These are phyloP conservation scores for Pistacia atlantica DNA, from an alignment of 345 rosid genomes.

Conservation along the genomic window DNA sequence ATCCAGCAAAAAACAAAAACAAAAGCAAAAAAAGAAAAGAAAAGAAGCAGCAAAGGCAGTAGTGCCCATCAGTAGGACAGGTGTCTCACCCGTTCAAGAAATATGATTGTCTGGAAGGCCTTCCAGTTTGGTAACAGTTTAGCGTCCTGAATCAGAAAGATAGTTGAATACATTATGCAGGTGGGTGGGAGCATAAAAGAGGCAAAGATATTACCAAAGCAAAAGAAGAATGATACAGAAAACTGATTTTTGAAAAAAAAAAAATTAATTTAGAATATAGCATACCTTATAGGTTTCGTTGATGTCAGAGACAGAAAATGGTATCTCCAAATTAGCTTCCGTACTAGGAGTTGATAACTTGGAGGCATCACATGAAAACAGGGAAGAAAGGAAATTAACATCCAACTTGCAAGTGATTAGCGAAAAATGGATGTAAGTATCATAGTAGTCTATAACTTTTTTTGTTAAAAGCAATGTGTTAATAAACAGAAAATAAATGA, in stretches of 20 bases:
- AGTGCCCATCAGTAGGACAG: conserved; percentile 10
- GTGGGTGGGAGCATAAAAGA: background rate
- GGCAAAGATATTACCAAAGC: conserved; percentile 9
- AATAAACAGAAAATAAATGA: background rate
- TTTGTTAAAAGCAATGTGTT: background rate
- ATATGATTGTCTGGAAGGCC: conserved; percentile 86
- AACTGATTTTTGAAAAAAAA: conserved; percentile 10
- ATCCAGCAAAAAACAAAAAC: no score
- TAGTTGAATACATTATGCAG: background rate
- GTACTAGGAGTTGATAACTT: conserved; percentile 37
- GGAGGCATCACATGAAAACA: conserved; percentile 17
- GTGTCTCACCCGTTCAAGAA: conserved; percentile 74
- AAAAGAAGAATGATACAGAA: background rate
- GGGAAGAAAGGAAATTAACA: background rate
- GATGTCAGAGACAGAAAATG: conserved; percentile 61
- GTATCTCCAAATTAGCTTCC: conserved; percentile 41
- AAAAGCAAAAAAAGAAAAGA: background rate
- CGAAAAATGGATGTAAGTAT: background rate
- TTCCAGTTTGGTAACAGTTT: conserved; percentile 78
- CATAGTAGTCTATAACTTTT: background rate
- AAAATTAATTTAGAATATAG: background rate
- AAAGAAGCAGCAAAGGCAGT: background rate
- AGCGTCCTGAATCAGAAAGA: conserved; percentile 57
- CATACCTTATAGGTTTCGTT: conserved; percentile 75
- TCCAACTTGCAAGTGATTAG: conserved; percentile 12